Conservation (phyloP, 257 asterid species). For the Fraxinus anomala region DNA sequence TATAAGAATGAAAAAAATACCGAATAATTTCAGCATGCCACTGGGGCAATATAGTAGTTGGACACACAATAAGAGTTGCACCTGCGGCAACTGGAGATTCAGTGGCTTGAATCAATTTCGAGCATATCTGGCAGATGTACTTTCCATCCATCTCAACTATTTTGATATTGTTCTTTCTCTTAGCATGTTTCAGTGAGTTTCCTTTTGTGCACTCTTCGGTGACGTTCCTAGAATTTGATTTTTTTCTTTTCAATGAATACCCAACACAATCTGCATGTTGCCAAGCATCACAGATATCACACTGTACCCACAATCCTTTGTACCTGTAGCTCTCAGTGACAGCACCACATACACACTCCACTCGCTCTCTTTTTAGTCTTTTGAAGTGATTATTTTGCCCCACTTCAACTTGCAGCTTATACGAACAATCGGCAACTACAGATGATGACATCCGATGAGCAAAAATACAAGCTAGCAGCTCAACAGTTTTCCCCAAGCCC, state of each 20-base stretch:
- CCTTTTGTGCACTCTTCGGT: constrained; percentile 31
- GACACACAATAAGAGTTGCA: constrained; percentile 98
- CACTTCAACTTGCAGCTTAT: constrained; percentile 39
- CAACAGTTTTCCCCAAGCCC: constrained; percentile 99
- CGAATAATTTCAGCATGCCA: constrained; percentile 98
- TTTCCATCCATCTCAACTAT: constrained; percentile 64
- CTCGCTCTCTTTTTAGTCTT: constrained; percentile 85
- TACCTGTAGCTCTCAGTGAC: constrained; percentile 78
- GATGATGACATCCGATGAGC: constrained; percentile 71
- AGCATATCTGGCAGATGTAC: constrained; percentile 72
- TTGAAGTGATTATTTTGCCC: constrained; percentile 49
- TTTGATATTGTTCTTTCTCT: constrained; percentile 46
- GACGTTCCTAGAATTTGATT: constrained; percentile 34
- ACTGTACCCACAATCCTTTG: constrained; percentile 91
- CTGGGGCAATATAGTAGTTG: constrained; percentile 94
- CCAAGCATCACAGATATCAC: constrained; percentile 98
- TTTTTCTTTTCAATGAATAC: constrained; percentile 61
- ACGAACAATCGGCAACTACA: constrained; percentile 42
- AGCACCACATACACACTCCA: constrained; percentile 94
- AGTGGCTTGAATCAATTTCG: constrained; percentile 76
- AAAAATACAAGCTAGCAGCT: constrained; percentile 82
- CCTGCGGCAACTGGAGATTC: constrained; percentile 84
- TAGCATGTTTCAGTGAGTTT: constrained; percentile 42
- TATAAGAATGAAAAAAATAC: constrained; percentile 52
- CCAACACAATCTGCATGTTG: constrained; percentile 96